Evolutionary conservation across 805 yeast genomes (phyloP).

Genomic region (Starmerella kuoi): DNA sequence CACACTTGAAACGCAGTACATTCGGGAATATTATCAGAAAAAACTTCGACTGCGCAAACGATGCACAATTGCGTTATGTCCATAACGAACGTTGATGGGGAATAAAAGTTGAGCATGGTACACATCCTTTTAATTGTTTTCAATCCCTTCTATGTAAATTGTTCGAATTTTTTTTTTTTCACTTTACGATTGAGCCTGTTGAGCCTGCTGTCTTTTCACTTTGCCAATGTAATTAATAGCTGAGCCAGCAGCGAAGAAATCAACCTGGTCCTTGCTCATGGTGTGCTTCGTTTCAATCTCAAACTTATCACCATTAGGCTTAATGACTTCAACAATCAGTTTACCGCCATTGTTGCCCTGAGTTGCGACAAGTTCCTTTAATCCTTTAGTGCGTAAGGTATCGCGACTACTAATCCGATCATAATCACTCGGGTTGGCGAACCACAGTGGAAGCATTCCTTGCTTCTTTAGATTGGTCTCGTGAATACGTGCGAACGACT

Average conservation of each 20-base stretch:
- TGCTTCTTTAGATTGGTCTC: conserved; percentile 97
- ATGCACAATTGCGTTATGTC: too few relatives aligned
- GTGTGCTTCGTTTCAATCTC: conserved; percentile 78
- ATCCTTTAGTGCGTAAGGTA: conserved; percentile 57
- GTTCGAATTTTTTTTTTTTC: too few relatives aligned
- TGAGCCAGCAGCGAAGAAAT: conserved; percentile 92
- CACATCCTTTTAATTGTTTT: too few relatives aligned
- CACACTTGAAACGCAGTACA: too few relatives aligned
- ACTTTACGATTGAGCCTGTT: too few relatives aligned
- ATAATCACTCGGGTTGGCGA: conserved; percentile 81
- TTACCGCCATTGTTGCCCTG: conserved; percentile 82
- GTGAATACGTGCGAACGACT: conserved; percentile 95
- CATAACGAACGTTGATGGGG: too few relatives aligned
- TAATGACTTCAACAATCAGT: conserved; percentile 58
- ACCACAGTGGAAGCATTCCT: conserved; percentile 91
- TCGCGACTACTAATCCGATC: conserved; percentile 72
- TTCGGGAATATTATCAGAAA: too few relatives aligned
- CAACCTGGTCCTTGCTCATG: conserved; percentile 92
- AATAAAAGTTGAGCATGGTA: too few relatives aligned
- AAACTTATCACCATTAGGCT: conserved; percentile 54
- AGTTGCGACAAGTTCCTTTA: conserved; percentile 64
- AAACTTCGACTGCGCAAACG: too few relatives aligned
- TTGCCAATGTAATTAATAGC: conserved; percentile 87
- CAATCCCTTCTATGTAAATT: too few relatives aligned
- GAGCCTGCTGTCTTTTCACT: conserved; percentile 14